phyloP scores from a whole-genome alignment of 345 rosid genomes.

The Syzygium oleosum region DNA sequence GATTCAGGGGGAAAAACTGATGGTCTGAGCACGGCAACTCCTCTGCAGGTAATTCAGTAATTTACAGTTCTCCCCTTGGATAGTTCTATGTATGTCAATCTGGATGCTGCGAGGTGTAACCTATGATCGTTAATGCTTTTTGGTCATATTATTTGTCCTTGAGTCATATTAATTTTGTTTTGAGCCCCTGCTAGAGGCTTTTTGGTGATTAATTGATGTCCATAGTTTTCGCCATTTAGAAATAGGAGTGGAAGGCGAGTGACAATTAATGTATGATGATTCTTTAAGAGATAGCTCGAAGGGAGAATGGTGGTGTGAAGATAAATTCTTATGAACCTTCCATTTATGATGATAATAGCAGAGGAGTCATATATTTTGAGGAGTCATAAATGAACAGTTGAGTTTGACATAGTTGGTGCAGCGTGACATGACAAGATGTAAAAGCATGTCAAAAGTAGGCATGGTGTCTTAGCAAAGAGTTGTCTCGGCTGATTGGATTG shows the following conservation, averaged over 20 bases:
- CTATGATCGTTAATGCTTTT: background rate
- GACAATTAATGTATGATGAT: background rate
- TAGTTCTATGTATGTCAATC: background rate
- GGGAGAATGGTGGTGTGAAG: background rate
- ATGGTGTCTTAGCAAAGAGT: background rate
- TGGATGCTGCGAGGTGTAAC: background rate
- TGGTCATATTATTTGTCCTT: background rate
- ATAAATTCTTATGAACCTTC: background rate
- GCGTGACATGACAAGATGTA: background rate
- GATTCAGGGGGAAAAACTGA: constrained; percentile 7
- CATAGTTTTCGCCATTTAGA: background rate
- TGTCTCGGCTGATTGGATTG: background rate
- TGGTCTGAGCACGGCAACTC: background rate
- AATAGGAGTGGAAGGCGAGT: background rate
- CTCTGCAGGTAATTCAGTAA: constrained; percentile 22
- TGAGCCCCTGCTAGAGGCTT: background rate
- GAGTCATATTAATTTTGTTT: background rate
- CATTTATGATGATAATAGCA: background rate
- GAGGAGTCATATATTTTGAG: background rate
- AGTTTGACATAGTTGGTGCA: background rate
- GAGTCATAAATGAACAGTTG: background rate
- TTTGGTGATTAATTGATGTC: background rate
- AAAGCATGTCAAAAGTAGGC: background rate
- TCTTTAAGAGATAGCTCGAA: background rate
- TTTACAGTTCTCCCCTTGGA: background rate